Percentiles rank a stretch among this genome's conserved stretches.
phyloP scores from a whole-genome alignment of 2,329 filamentous ascomycete species.

The Colletotrichum eleusines region DNA sequence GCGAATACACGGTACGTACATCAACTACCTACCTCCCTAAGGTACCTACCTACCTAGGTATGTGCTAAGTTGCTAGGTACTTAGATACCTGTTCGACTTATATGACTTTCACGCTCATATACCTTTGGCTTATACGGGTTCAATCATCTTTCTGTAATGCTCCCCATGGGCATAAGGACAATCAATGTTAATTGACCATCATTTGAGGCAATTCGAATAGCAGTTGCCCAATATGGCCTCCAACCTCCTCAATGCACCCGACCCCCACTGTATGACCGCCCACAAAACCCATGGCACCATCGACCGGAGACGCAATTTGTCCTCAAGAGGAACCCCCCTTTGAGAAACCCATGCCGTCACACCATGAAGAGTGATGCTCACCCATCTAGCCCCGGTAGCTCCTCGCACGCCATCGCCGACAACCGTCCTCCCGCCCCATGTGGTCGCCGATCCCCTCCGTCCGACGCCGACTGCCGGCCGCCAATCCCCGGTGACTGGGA shows the following conservation, averaged over 20 bases:
- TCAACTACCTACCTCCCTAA: too few species aligned
- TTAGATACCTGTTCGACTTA: too few species aligned
- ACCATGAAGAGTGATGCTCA: not conserved
- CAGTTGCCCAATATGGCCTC: not conserved
- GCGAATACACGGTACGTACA: too few species aligned
- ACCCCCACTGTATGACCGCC: not conserved
- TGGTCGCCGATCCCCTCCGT: constrained; percentile 22
- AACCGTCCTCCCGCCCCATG: constrained; percentile 25
- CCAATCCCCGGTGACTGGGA: not conserved
- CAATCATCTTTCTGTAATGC: too few species aligned
- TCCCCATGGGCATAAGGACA: not conserved
- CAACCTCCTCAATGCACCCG: not conserved
- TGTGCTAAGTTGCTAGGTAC: too few species aligned
- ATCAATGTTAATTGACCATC: constrained; percentile 3
- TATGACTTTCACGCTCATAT: too few species aligned
- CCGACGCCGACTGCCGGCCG: constrained; percentile 37
- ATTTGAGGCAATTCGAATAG: constrained; percentile 13
- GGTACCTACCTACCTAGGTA: too few species aligned
- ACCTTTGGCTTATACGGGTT: too few species aligned
- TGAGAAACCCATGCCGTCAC: too few species aligned
- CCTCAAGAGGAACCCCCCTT: not conserved
- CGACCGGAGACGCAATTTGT: constrained; percentile 1
- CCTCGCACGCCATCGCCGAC: constrained; percentile 41
- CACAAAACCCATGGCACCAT: constrained; percentile 4
- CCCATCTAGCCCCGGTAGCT: constrained; percentile 12